Evolutionary conservation across 2,329 filamentous ascomycete genomes (phyloP).

Genomic region (Neurospora sp.): DNA sequence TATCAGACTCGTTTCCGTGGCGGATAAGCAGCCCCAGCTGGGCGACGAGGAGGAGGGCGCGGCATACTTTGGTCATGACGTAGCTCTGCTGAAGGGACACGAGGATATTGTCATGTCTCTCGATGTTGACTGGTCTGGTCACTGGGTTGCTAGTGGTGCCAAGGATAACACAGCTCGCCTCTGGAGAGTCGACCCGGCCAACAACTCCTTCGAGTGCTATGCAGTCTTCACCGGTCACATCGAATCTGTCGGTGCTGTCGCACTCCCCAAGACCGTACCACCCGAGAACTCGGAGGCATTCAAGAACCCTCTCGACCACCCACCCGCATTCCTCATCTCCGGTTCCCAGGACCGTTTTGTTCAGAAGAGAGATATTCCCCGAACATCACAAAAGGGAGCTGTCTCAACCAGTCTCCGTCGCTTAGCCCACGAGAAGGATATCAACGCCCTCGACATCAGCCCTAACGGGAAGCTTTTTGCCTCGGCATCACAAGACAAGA

Average conservation of each 20-base stretch:
- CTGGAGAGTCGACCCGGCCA: conserved; percentile 74
- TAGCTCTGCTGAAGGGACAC: conserved; percentile 78
- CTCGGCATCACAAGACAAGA: conserved; percentile 91
- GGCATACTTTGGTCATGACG: conserved; percentile 78
- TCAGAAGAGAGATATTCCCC: conserved; percentile 82
- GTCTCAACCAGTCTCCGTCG: conserved; percentile 64
- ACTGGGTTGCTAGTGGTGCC: conserved; percentile 91
- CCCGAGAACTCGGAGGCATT: conserved; percentile 59
- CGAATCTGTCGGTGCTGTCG: conserved; percentile 84
- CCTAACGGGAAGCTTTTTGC: conserved; percentile 71
- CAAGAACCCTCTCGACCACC: conserved; percentile 64
- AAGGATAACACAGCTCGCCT: conserved; percentile 93
- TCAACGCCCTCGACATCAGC: conserved; percentile 85
- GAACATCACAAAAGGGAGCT: conserved; percentile 38
- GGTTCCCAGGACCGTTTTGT: conserved; percentile 93
- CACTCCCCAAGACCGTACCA: conserved; percentile 63
- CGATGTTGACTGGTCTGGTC: conserved; percentile 91
- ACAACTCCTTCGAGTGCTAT: conserved; percentile 49
- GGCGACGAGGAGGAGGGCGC: conserved; percentile 20
- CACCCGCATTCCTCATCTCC: conserved; percentile 76
- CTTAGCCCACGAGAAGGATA: conserved; percentile 97
- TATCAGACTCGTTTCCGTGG: conserved; percentile 72
- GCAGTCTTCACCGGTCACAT: conserved; percentile 74
- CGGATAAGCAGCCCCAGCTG: conserved; percentile 25
- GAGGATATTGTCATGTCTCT: conserved; percentile 93